A percentile compares a stretch with the other conserved stretches of the same genome.
These are phyloP conservation scores for Colletotrichum cuscutae DNA, from an alignment of 2,329 filamentous ascomycete species.

Conservation along the genomic window DNA sequence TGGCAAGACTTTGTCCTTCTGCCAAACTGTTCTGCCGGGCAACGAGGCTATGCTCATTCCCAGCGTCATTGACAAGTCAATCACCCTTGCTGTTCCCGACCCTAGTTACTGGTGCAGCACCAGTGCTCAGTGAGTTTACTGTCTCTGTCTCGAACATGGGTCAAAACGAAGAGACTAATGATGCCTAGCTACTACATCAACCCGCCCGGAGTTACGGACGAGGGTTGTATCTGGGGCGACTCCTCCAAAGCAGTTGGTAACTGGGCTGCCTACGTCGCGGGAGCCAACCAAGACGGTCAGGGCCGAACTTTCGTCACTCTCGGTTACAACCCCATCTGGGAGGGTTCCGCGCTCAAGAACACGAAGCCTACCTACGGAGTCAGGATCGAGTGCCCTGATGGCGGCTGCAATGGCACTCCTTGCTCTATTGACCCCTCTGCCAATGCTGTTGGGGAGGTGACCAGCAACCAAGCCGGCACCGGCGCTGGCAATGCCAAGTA, in stretches of 20 bases:
- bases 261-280: conserved; percentile 81
- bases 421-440: conserved; percentile 75
- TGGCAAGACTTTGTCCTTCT: conserved; percentile 73
- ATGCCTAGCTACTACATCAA: conserved; percentile 77
- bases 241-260: conserved; percentile 73
- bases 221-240: conserved; percentile 79
- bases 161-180: not conserved
- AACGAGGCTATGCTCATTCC: conserved; percentile 87
- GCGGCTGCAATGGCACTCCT: conserved; percentile 77
- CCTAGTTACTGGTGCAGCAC: conserved; percentile 77
- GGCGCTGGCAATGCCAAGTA: conserved; percentile 77
- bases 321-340: conserved; percentile 81
- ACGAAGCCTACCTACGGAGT: conserved; percentile 74
- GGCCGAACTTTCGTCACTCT: conserved; percentile 81
- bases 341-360: conserved; percentile 63
- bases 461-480: conserved; percentile 60
- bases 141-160: not conserved
- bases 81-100: conserved; percentile 77
- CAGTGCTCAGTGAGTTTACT: conserved; percentile 74
- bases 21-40: conserved; percentile 82
- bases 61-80: conserved; percentile 68
- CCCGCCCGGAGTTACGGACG: conserved; percentile 71
- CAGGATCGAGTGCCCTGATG: conserved; percentile 74
- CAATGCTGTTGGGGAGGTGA: conserved; percentile 67
- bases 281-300: conserved; percentile 73